Percentiles rank a stretch among this genome's conserved stretches.
Evolutionary conservation across 768 basidiomycete genomes (phyloP).

Genomic region (Pleurotus cornucopiae): DNA sequence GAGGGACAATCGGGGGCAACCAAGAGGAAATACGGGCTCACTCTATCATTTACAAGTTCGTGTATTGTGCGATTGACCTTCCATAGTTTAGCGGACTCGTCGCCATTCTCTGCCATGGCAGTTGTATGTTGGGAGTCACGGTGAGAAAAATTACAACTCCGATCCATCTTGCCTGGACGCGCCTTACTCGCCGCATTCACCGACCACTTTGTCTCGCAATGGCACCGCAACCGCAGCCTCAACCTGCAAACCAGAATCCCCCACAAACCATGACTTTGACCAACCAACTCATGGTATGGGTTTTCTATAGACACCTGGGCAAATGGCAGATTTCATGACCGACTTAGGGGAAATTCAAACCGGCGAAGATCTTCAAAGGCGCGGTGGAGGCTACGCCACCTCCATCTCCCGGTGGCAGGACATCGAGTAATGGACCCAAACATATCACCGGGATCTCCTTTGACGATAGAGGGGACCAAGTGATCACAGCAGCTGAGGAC

Average conservation of each 20-base stretch:
- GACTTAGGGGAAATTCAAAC: conserved; percentile 69
- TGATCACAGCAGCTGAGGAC: conserved; percentile 88
- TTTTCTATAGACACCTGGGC: neutral
- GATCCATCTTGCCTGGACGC: conserved; percentile 23
- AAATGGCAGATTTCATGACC: neutral
- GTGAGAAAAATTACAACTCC: conserved; percentile 53
- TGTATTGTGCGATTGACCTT: conserved; percentile 95
- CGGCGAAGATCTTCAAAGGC: conserved; percentile 83
- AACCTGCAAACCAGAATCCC: conserved; percentile 22
- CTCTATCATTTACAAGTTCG: conserved; percentile 94
- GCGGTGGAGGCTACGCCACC: conserved; percentile 63
- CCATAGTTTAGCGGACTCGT: conserved; percentile 89
- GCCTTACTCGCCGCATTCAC: neutral
- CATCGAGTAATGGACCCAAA: conserved; percentile 45
- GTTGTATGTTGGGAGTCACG: conserved; percentile 18
- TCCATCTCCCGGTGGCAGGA: conserved; percentile 34
- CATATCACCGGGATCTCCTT: conserved; percentile 89
- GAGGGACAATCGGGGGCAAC: neutral
- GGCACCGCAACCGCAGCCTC: conserved; percentile 38
- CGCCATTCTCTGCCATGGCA: conserved; percentile 58
- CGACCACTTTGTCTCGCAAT: conserved; percentile 17
- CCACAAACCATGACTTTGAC: conserved; percentile 39
- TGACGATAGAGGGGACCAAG: conserved; percentile 83
- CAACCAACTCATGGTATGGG: conserved; percentile 46
- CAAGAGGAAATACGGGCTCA: conserved; percentile 36